Evolutionary conservation across 2,329 filamentous ascomycete species (phyloP), one percentile per base, ranked within the genome.

Genomic region (Neofusicoccum ribis): DNA sequence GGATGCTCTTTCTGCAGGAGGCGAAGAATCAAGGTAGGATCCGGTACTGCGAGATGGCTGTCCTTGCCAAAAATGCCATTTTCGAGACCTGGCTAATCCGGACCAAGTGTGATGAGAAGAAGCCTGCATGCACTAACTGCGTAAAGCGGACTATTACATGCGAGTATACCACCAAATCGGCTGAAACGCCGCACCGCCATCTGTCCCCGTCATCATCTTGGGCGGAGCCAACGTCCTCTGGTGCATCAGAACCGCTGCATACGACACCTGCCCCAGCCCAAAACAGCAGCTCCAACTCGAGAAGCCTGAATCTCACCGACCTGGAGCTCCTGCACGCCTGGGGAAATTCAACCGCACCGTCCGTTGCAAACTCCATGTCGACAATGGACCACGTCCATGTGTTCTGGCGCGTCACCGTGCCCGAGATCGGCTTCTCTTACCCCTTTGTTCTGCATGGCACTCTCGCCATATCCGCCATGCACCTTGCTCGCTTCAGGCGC

Each of bases 101-200:
- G 11, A 17, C 6, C 39, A 31, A 64, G 72, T 76, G 73, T 62
- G 73, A 75, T 65, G 73, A 76, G 63, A 68, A 69, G 43, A 71
- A 69, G 47, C 73, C 73, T 5, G 68, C 63, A 15, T 76, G 73
- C 63, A 69, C 70, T 15, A 73, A 72, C 37, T 76, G 73, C 49
- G 70, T 72, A 8, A 74, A 72, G 49, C 73, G 74, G 65, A 69
- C 67, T n/a, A 68, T 70, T 2, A 17, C 47, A 12, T 76, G 73
- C 67, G 31, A 72, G 17, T 61, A 61, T 27, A 61, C 11, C 5
- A 47, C 47, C 14, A 23, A 37, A 2, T 3, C 51, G 31, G 14
- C 14, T 11, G 36, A 1, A 14, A 23, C 43, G 23, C 23, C 9
- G 5, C 58, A 15, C 27, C 27, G 27, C 5, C 27, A 31, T 1